Conservation (phyloP, 2,329 filamentous ascomycete genomes). For the Grosmannia huntii region DNA sequence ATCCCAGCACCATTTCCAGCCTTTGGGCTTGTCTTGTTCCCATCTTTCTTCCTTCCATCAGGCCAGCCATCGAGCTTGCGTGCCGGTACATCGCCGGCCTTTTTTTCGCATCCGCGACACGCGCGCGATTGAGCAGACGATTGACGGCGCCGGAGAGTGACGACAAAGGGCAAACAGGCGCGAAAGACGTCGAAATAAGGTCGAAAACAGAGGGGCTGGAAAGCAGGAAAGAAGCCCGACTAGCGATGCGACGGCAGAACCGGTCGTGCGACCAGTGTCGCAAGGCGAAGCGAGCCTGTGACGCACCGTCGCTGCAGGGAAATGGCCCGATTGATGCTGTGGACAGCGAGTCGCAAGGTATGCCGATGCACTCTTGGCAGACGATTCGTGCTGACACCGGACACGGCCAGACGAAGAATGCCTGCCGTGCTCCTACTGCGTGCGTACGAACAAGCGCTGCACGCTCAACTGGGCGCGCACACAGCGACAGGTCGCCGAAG, state of each 20-base stretch:
- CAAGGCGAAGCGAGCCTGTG: constrained; percentile 13
- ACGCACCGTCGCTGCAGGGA: constrained; percentile 11
- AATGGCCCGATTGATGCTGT: neutral
- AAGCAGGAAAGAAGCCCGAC: too few relatives aligned
- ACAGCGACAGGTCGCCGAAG: constrained; percentile 9
- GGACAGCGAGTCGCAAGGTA: neutral
- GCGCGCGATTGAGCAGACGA: too few relatives aligned
- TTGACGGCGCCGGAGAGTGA: too few relatives aligned
- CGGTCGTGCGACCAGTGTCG: constrained; percentile 14
- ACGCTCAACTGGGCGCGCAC: constrained; percentile 15
- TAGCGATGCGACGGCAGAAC: constrained; percentile 12
- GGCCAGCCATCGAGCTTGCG: neutral
- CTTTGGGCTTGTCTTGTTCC: neutral
- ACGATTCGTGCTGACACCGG: neutral
- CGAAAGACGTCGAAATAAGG: too few relatives aligned
- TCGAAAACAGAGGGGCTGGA: too few relatives aligned
- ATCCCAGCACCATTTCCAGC: neutral
- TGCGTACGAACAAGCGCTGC: constrained; percentile 14
- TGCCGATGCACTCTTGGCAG: too few relatives aligned
- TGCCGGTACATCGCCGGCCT: too few relatives aligned
- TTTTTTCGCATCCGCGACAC: too few relatives aligned
- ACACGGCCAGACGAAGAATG: neutral
- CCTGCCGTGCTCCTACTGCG: constrained; percentile 13
- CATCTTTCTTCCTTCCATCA: neutral
- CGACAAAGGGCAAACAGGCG: too few relatives aligned